These are phyloP conservation scores for Vaccinium corymbosum DNA, from an alignment of 148 eudicot species.

Conservation along the genomic window DNA sequence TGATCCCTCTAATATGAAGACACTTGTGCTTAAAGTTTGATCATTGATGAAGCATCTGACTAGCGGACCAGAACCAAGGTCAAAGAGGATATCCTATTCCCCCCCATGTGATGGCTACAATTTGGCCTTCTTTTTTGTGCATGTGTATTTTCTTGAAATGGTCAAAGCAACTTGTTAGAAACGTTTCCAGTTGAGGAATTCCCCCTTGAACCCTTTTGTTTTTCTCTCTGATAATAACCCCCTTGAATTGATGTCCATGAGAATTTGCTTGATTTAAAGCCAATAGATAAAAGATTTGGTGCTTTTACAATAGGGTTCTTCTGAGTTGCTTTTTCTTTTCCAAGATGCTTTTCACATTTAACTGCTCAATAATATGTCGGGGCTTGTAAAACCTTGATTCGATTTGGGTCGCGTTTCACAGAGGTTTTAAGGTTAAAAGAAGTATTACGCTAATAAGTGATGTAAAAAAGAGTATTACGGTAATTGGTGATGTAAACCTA, in stretches of 20 bases:
- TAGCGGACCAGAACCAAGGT: not conserved
- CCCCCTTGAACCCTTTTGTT: not conserved
- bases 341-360: conserved; percentile 8
- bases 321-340: not conserved
- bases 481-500: no score
- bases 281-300: not conserved
- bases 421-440: no score
- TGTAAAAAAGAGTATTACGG: no score
- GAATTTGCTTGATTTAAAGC: not conserved
- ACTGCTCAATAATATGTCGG: not conserved
- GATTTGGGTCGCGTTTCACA: no score
- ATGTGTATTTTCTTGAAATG: not conserved
- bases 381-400: no score
- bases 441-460: no score
- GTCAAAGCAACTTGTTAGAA: not conserved
- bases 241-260: not conserved
- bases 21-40: no score
- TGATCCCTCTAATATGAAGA: no score
- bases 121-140: not conserved
- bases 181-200: not conserved
- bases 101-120: not conserved
- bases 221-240: not conserved
- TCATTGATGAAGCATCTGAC: not conserved
- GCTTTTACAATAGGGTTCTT: not conserved
- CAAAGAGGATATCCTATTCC: not conserved